Conservation (phyloP, 495 filamentous ascomycete genomes). For the Podospora sp. region DNA sequence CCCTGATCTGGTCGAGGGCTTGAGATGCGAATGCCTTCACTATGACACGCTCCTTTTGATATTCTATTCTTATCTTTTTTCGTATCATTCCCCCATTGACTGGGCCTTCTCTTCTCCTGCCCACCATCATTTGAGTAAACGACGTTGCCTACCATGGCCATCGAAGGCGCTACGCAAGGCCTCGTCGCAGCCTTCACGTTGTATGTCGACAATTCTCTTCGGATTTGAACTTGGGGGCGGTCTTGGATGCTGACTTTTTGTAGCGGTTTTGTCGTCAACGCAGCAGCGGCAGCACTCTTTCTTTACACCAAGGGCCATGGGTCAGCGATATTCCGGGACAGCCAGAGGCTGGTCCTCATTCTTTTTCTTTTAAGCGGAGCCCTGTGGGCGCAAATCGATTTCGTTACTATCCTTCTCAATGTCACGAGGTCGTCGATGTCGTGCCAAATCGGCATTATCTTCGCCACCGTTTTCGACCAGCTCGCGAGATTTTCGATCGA, state of each 20-base stretch:
- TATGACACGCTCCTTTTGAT: conserved; percentile 37
- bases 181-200: conserved; percentile 58
- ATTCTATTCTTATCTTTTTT: conserved; percentile 38
- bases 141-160: conserved; percentile 44
- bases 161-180: conserved; percentile 51
- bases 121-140: conserved; percentile 27
- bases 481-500: conserved; percentile 51
- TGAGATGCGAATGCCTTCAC: conserved; percentile 30
- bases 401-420: conserved; percentile 51
- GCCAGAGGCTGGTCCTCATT: conserved; percentile 65
- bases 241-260: conserved; percentile 1
- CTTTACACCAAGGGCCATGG: conserved; percentile 55
- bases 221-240: neutral
- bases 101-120: conserved; percentile 49
- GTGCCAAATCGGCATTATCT: conserved; percentile 53
- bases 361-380: conserved; percentile 53
- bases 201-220: conserved; percentile 36
- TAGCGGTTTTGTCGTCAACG: conserved; percentile 56
- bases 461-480: conserved; percentile 57
- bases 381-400: conserved; percentile 55
- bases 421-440: conserved; percentile 39
- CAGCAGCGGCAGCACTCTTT: conserved; percentile 54
- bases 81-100: conserved; percentile 52
- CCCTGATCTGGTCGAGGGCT: conserved; percentile 31
- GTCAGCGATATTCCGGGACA: conserved; percentile 53